Percentiles rank a stretch among this genome's conserved stretches.
Conservation (phyloP, 2,329 filamentous ascomycete genomes). For the Neurospora sp. region DNA sequence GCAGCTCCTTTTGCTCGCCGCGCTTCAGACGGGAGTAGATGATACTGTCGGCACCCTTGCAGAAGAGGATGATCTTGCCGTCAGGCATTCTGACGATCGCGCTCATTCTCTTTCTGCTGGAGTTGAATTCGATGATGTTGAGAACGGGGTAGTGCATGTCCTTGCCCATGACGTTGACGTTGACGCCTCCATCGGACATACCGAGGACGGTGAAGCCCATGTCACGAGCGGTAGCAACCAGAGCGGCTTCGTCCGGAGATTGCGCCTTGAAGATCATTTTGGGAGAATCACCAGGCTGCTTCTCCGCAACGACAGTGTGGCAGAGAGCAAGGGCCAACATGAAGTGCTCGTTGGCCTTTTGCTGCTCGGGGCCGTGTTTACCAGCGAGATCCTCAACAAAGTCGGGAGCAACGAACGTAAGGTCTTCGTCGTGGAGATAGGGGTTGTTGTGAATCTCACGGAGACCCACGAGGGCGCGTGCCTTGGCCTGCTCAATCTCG, state of each 20-base stretch:
- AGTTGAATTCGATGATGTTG: slow-evolving; percentile 97
- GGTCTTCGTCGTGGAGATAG: slow-evolving; percentile 77
- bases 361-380: slow-evolving; percentile 66
- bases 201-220: slow-evolving; percentile 91
- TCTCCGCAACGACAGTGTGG: slow-evolving; percentile 90
- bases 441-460: slow-evolving; percentile 78
- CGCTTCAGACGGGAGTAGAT: slow-evolving; percentile 86
- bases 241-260: slow-evolving; percentile 88
- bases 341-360: slow-evolving; percentile 71
- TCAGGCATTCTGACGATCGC: slow-evolving; percentile 93
- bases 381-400: slow-evolving; percentile 78
- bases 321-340: slow-evolving; percentile 95
- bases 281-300: slow-evolving; percentile 78
- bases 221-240: slow-evolving; percentile 89
- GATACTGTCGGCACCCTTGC: slow-evolving; percentile 94
- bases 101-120: slow-evolving; percentile 93
- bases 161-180: slow-evolving; percentile 77
- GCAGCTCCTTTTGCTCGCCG: slow-evolving; percentile 77
- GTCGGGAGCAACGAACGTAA: slow-evolving; percentile 88
- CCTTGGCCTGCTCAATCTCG: slow-evolving; percentile 71
- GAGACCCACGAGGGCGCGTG: slow-evolving; percentile 61
- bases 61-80: slow-evolving; percentile 80
- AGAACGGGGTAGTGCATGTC: slow-evolving; percentile 79
- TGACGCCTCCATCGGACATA: slow-evolving; percentile 67
- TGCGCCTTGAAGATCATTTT: slow-evolving; percentile 94